Conservation (phyloP, 139 green algal species). For the Monoraphidium neglectum region DNA sequence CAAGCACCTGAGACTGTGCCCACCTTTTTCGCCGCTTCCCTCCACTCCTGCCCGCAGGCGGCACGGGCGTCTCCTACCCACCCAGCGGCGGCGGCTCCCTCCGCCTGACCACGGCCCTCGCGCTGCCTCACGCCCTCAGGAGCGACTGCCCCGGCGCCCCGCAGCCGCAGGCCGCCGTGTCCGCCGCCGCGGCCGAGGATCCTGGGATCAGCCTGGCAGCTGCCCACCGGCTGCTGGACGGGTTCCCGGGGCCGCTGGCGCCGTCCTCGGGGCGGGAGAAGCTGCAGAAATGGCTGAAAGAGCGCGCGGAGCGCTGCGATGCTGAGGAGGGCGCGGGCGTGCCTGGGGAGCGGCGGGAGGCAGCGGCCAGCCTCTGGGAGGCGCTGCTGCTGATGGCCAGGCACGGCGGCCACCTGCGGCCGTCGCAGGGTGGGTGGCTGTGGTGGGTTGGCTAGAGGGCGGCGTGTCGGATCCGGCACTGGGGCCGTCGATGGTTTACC, state of each 20-base stretch:
- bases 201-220: conserved; percentile 9
- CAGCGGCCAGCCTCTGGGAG: conserved; percentile 8
- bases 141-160: too few species aligned
- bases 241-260: conserved; percentile 38
- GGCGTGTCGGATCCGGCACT: too few species aligned
- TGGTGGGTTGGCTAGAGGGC: too few species aligned
- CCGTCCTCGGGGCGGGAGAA: conserved; percentile 35
- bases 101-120: too few species aligned
- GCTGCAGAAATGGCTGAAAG: conserved; percentile 30
- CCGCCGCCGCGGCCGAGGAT: not conserved
- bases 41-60: too few species aligned
- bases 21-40: too few species aligned
- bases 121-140: too few species aligned
- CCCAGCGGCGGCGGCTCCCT: too few species aligned
- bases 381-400: conserved; percentile 33
- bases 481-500: too few species aligned
- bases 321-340: conserved; percentile 9
- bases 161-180: too few species aligned
- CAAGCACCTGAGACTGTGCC: too few species aligned
- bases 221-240: conserved; percentile 3
- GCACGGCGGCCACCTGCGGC: conserved; percentile 27
- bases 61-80: too few species aligned
- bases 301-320: conserved; percentile 15
- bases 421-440: not conserved
- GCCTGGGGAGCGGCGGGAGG: not conserved